These are phyloP conservation scores for Calonectria hawksworthii DNA, from an alignment of 2,329 filamentous ascomycete species.

Conservation along the genomic window DNA sequence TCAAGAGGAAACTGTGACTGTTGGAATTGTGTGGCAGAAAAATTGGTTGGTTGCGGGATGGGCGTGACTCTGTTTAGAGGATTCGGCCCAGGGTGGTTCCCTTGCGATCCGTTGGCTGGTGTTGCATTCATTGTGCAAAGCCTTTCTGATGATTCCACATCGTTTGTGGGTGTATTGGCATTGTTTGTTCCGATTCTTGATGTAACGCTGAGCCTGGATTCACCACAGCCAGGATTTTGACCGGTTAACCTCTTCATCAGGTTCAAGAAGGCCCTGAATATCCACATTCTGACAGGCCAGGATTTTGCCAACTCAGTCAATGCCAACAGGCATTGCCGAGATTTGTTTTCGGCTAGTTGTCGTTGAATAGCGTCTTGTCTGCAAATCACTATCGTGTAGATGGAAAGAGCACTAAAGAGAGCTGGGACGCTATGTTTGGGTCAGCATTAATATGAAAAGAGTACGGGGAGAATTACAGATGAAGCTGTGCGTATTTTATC, in stretches of 20 bases:
- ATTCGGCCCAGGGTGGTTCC: background rate
- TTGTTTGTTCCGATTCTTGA: slow-evolving; percentile 22
- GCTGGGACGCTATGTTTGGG: slow-evolving; percentile 25
- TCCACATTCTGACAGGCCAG: slow-evolving; percentile 40
- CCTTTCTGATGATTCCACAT: background rate
- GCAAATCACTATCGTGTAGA: slow-evolving; percentile 38
- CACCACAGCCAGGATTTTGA: slow-evolving; percentile 24
- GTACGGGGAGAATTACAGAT: background rate
- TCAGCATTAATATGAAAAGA: background rate
- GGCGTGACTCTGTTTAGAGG: background rate
- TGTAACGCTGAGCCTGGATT: slow-evolving; percentile 26
- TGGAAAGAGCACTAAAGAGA: slow-evolving; percentile 36
- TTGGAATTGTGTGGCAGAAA: background rate
- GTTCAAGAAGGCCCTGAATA: slow-evolving; percentile 35
- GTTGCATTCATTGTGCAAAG: background rate
- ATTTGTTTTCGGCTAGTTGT: slow-evolving; percentile 40
- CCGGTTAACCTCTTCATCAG: slow-evolving; percentile 33
- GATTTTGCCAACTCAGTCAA: slow-evolving; percentile 34
- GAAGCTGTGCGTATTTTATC: slow-evolving; percentile 31
- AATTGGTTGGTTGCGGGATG: background rate
- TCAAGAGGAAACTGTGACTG: background rate
- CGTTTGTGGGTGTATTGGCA: background rate
- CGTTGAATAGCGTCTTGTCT: slow-evolving; percentile 30
- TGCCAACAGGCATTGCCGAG: slow-evolving; percentile 40
- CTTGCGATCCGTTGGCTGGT: background rate